Base-by-base conservation (phyloP, 208 protist species). In the Leishmania tropica region DNA sequence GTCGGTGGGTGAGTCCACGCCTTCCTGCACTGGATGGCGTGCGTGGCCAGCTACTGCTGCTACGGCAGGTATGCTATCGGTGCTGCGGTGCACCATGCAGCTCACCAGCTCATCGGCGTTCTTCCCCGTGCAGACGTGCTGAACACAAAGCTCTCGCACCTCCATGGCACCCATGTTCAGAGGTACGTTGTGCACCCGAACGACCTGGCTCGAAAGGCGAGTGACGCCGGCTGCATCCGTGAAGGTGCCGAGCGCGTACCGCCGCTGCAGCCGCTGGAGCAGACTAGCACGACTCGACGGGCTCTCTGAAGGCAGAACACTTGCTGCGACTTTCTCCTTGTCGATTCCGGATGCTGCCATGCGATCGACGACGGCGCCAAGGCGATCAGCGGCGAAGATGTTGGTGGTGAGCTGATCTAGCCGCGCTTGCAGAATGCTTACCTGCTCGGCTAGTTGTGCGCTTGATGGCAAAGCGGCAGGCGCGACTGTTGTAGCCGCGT, bases 111-210 rank as follows among this genome's bases (percentile, higher is more conserved):
- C 76, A 3, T 78, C 84, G 3, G 75, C 81, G 73, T 83, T 81
- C 21, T 48, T 56, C 7, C 53, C 80, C 42, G 62, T 53, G 72
- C 77, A 83, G 54, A 89, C 80, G 70, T 89, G 84, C 35, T 79
- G 78, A 47, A 85, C 85, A 81, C 90, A 94, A 19, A 93, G 51
- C 70, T 93, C 87, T 0, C 90, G 90, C 78, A 96, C 88, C 64
- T 93, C 92, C 5, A 87, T 73, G 5, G 92, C 90, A 10, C 92
- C 89, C 67, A 91, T 80, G 81, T 90, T 94, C 60, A 86, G 80
- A 35, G 92, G 92, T 6, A 96, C 75, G 75, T 91, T 88, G 78
- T 88, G 89, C 58, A 96, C 64, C 10, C 87, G 62, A 37, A 96
- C 83, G 35, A 76, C 77, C 78, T 94, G 85, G 70, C 92, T 89